These are phyloP conservation scores for Naganishia antarctica DNA, from an alignment of 768 basidiomycete species.

Conservation along the genomic window DNA sequence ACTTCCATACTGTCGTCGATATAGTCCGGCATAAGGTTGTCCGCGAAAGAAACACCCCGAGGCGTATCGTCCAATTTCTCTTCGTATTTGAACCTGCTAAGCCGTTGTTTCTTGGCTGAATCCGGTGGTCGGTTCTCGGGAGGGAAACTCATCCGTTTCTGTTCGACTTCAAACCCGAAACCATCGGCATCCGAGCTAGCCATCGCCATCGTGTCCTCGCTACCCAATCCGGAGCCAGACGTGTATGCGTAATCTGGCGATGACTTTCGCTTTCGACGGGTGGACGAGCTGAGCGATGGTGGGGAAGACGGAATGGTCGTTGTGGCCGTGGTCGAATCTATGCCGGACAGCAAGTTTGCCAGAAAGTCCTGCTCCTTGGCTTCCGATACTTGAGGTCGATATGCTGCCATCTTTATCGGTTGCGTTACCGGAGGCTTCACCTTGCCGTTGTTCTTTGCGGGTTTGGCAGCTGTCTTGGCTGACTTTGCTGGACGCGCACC, in stretches of 20 bases:
- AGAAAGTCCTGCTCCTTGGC: conserved; percentile 87
- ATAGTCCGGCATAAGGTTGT: conserved; percentile 38
- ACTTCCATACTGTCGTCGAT: conserved; percentile 16
- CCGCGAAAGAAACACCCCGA: conserved; percentile 32
- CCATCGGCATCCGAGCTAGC: conserved; percentile 40
- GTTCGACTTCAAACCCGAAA: conserved; percentile 39
- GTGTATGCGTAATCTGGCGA: conserved; percentile 36
- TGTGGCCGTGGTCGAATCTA: conserved; percentile 36
- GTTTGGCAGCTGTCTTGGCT: conserved; percentile 33
- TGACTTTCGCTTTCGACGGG: conserved; percentile 56
- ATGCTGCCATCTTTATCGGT: conserved; percentile 54
- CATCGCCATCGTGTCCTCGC: conserved; percentile 13
- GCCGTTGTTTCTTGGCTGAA: conserved; percentile 20
- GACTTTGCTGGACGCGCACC: conserved; percentile 20
- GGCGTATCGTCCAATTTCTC: conserved; percentile 18
- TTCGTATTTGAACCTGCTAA: conserved; percentile 8
- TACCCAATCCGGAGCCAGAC: conserved; percentile 18
- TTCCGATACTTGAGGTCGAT: conserved; percentile 68
- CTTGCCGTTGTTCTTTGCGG: conserved; percentile 53
- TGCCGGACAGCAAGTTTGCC: conserved; percentile 65
- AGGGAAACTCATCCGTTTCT: conserved; percentile 21
- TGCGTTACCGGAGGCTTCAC: conserved; percentile 55
- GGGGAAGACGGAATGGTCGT: conserved; percentile 27
- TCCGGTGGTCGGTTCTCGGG: conserved; percentile 8
- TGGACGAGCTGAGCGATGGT: conserved; percentile 2